A percentile compares a stretch with the other conserved stretches of the same genome.
Conservation (phyloP, 2,329 filamentous ascomycete genomes). For the Colletotrichum sp. region DNA sequence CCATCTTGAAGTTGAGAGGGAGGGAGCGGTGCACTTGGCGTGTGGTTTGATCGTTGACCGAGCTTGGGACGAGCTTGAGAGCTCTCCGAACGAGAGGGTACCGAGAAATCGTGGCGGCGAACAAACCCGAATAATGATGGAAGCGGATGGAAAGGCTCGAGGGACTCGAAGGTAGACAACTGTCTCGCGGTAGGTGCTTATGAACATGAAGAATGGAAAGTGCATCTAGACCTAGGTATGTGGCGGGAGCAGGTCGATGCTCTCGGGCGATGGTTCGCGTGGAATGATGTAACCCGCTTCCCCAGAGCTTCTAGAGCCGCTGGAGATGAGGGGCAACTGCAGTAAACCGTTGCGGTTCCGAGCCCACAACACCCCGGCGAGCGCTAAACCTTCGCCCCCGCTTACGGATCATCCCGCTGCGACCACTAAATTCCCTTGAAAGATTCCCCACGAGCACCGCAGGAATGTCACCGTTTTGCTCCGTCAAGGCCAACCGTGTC, state of each 20-base stretch:
- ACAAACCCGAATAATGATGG: neutral
- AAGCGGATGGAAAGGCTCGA: neutral
- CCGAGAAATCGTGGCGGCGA: slow-evolving; percentile 7
- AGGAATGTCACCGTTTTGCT: neutral
- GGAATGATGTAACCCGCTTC: neutral
- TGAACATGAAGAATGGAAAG: neutral
- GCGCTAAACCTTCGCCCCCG: slow-evolving; percentile 1
- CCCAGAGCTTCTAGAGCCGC: neutral
- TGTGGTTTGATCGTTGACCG: neutral
- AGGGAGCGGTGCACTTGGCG: neutral
- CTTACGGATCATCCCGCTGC: slow-evolving; percentile 4
- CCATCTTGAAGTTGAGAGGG: slow-evolving; percentile 63
- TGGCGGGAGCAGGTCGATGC: neutral
- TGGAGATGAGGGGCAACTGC: neutral
- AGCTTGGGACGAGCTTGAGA: slow-evolving; percentile 8
- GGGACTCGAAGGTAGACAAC: neutral
- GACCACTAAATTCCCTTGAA: neutral
- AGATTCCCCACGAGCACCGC: neutral
- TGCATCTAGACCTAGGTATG: neutral
- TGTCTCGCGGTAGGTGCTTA: neutral
- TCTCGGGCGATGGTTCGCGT: neutral
- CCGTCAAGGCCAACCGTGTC: neutral
- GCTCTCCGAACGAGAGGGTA: neutral
- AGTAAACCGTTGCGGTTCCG: neutral
- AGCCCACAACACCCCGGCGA: neutral